phyloP scores from a whole-genome alignment of 2,329 filamentous ascomycete species.

The Didymella keratinophila region DNA sequence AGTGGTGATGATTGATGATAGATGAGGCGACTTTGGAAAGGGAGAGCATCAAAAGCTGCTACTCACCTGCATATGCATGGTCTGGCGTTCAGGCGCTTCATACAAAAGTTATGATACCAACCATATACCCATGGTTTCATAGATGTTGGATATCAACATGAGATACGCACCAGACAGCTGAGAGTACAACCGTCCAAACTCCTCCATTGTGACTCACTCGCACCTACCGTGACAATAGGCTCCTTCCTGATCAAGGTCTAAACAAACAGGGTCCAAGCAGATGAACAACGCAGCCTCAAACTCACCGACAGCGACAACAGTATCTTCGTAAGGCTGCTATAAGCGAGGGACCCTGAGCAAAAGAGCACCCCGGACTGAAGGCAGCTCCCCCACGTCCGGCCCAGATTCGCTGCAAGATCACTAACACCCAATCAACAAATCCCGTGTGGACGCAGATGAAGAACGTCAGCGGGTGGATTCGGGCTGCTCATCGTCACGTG shows the following conservation, averaged over 20 bases:
- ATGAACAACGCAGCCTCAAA: neutral
- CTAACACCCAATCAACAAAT: slow-evolving; percentile 11
- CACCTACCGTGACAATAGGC: neutral
- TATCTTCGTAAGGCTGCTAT: neutral
- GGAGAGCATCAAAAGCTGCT: slow-evolving; percentile 27
- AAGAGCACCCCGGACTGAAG: slow-evolving; percentile 7
- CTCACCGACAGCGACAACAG: slow-evolving; percentile 8
- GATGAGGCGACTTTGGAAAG: slow-evolving; percentile 1
- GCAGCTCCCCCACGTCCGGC: slow-evolving; percentile 6
- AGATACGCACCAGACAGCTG: neutral
- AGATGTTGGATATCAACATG: slow-evolving; percentile 4
- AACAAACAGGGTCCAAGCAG: neutral
- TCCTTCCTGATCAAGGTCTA: neutral
- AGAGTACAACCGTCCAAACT: neutral
- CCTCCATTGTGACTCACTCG: neutral
- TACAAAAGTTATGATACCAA: slow-evolving; percentile 40
- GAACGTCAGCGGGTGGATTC: slow-evolving; percentile 18
- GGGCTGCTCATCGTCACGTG: slow-evolving; percentile 4
- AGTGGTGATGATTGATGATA: neutral
- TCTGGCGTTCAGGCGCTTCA: slow-evolving; percentile 40
- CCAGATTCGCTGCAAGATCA: slow-evolving; percentile 6
- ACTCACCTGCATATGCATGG: slow-evolving; percentile 37
- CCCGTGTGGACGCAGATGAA: neutral
- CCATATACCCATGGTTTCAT: slow-evolving; percentile 28
- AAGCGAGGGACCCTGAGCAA: slow-evolving; percentile 3